Evolutionary conservation across 768 basidiomycete species (phyloP), one percentile per base, ranked within the genome.

Genomic region (Boletus pseudo-olivaceus): DNA sequence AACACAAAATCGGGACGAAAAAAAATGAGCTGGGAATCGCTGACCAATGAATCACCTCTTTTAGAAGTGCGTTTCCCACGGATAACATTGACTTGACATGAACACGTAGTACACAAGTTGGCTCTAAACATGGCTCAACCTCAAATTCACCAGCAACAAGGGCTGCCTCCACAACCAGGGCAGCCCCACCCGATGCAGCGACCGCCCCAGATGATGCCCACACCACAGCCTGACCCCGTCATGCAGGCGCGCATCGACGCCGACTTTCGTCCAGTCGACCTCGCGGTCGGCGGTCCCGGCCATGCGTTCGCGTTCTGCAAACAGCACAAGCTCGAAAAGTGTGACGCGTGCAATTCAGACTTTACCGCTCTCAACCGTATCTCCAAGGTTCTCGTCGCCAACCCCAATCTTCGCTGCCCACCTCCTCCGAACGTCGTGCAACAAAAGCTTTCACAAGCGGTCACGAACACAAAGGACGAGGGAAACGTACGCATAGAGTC

Each of bases 401-500:
- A 93, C 65, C 86, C 88, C 29, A 81, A 78, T 57, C 73, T 90
- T 17, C 79, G 83, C 46, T 90, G 89, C 63, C 93, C 80, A 9
- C 94, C 93, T 2, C 93, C 93, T 5, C 81, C 84, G 29, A 87
- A 84, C 57, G 78, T 93, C 45, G 75, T 89, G 47, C 84, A 86
- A 8, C 84, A 85, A 63, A 87, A 89, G 58, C 74, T 96, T 19
- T 81, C 88, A 0, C 82, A 86, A 59, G 79, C 83, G 20, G 82
- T 98, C 52, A 86, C 82, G 14, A 75, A 78, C 44, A 85, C 87
- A 5, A 98, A 98, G 67, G 96, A 98, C 45, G 91, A 96, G 58
- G 97, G 97, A 55, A 99, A 99, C 70, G 93, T 93, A 65, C 65
- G 91, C 77, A 32, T 34, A 56, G 20, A n/a, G 15, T 60, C 27